These are phyloP conservation scores for Thraustochytrium sp. DNA, from an alignment of 352 stramenopile species.

Conservation along the genomic window DNA sequence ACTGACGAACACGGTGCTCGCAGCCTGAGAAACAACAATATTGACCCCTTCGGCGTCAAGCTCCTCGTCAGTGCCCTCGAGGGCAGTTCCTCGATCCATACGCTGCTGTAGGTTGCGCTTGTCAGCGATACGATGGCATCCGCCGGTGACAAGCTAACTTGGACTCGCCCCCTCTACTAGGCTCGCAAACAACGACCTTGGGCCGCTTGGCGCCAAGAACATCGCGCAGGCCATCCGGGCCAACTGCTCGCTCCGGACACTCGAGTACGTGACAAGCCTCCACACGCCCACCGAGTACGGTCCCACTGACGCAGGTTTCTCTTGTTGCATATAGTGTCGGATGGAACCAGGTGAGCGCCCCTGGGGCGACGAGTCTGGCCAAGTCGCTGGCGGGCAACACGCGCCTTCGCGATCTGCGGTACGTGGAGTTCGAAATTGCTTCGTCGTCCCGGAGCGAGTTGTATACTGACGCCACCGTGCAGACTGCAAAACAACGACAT, in stretches of 20 bases:
- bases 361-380: too few relatives aligned
- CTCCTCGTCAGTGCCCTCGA: background rate
- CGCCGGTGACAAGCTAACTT: too few relatives aligned
- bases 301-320: too few relatives aligned
- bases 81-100: background rate
- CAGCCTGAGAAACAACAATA: background rate
- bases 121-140: too few relatives aligned
- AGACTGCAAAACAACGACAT: constrained; percentile 9
- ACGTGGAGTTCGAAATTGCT: too few relatives aligned
- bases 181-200: background rate
- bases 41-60: background rate
- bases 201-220: background rate
- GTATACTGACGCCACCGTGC: background rate
- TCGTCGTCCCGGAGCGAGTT: too few relatives aligned
- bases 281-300: too few relatives aligned
- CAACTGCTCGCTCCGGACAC: background rate
- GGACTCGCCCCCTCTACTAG: background rate
- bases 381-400: too few relatives aligned
- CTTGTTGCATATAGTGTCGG: too few relatives aligned
- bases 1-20: too few relatives aligned
- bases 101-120: background rate
- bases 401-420: too few relatives aligned
- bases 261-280: background rate
- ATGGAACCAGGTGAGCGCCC: too few relatives aligned
- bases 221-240: background rate